Base-by-base conservation (phyloP, 176 grass and related monocot species). In the Oryza glaberrima region DNA sequence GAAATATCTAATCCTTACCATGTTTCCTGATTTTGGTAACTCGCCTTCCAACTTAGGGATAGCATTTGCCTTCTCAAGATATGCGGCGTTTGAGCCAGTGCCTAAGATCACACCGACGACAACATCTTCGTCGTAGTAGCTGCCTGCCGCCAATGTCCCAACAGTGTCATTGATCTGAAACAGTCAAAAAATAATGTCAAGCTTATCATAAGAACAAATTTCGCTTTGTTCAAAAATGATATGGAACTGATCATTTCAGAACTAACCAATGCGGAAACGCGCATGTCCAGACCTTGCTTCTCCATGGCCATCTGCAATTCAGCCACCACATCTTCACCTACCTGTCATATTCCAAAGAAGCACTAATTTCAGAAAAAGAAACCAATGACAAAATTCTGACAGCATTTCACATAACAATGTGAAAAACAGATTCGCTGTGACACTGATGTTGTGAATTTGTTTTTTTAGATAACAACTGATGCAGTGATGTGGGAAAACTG, bases 151-250 rank as follows among this genome's bases (percentile, higher is more conserved):
- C 72, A 98, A 23, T 65, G 93, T 98, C 77, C 95, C 93, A 2
- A 98, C 91, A 0, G 95, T 90, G 17, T 98, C 95, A n/a, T 98
- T 98, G 47, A 95, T 84, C 95, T 98, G 54, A 73, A 79, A 13
- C 56, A 72, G 81, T 76, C 7, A 58, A 88, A 9, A 74, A 0
- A 7, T n/a, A 44, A 72, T 78, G 64, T 87, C 47, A 75, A 9
- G 26, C 68, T 64, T 44, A 80, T 30, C 19, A 41, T 54, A 69
- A 44, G 35, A 11, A 52, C 17, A 17, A 2, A 34, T 23, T 71
- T 11, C 71, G 15, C 26, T 67, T 67, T 80, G 5, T 20, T 64
- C 69, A 20, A 65, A 3, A 70, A 4, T 11, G 20, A 38, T 7
- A 60, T 9, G 38, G 45, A 22, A 69, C 9, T 63, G 32, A 17